Base-by-base conservation (phyloP, 345 rosid species). In the Camelina hispida region DNA sequence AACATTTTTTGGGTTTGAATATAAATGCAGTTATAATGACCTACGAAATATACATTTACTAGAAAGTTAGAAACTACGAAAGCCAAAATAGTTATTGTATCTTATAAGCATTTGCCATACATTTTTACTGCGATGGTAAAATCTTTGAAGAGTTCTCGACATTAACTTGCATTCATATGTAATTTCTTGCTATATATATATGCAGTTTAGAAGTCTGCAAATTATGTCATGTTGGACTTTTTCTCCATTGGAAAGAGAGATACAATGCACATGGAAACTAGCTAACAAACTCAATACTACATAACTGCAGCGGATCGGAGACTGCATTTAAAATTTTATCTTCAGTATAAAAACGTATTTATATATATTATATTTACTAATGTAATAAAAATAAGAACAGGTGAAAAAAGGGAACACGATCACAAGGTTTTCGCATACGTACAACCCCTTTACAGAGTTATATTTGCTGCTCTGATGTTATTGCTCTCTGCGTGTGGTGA, bases 341-440 rank as follows among this genome's bases (percentile, higher is more conserved):
- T 63, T 46, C 9, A 14, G 2, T 51, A 12, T 15, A 20, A 47
- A 11, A 1, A 28, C 4, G 9, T 28, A 16, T 16, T 4, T 30
- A 7, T 32, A 58, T 34, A 57, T 20, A n/a, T 32, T 35, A 40
- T 40, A 35, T 18, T 12, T 38, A 18, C 44, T 18, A 12, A 12
- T 38, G 65, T 20, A 18, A 60, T 60, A 38, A 60, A 15, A 52
- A 67, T 25, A 67, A 46, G 23, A 66, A 65, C 38, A 56, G 13
- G 66, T 57, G 72, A 66, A 66, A 64, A 64, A 66, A 57, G 40
- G 67, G 53, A 50, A 58, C 67, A 38, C 5, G 47, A 38, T 75
- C 78, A 75, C 78, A 75, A 59, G 78, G 44, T 75, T 22, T 58
- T 58, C 44, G 47, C 73, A 43, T 59, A 58, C 18, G 5, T 28